Conservation (phyloP, 2,329 filamentous ascomycete species). For the Gaeumannomyces tritici region DNA sequence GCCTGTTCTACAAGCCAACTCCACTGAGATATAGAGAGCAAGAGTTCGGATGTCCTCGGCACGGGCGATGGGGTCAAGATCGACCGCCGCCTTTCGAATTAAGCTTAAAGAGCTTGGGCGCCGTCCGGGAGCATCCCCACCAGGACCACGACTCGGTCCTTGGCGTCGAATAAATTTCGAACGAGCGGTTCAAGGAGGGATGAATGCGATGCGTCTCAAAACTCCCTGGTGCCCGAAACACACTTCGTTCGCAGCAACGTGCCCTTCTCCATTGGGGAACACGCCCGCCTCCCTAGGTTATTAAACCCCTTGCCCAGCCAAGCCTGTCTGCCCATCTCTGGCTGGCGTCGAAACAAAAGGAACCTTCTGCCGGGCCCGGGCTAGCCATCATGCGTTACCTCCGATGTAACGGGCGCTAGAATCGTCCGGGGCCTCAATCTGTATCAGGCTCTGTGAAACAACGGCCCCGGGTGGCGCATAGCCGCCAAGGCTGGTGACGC, state of each 20-base stretch:
- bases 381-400: conserved; percentile 4
- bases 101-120: neutral
- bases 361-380: too few relatives aligned
- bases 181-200: neutral
- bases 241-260: neutral
- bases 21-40: too few relatives aligned
- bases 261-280: neutral
- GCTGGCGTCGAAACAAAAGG: neutral
- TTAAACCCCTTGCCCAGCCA: too few relatives aligned
- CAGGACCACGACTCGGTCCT: neutral
- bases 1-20: too few relatives aligned
- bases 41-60: neutral
- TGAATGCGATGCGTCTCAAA: neutral
- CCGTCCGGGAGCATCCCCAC: neutral
- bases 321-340: neutral
- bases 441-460: conserved; percentile 9
- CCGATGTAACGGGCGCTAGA: conserved; percentile 11
- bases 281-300: too few relatives aligned
- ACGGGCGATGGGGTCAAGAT: neutral
- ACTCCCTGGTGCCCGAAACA: neutral
- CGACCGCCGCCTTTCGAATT: neutral
- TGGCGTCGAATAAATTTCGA: neutral
- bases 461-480: conserved; percentile 18
- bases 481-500: conserved; percentile 19
- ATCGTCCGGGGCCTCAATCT: conserved; percentile 1